Evolutionary conservation across 768 basidiomycete species (phyloP).

Genomic region (Boletus rubescentipes): DNA sequence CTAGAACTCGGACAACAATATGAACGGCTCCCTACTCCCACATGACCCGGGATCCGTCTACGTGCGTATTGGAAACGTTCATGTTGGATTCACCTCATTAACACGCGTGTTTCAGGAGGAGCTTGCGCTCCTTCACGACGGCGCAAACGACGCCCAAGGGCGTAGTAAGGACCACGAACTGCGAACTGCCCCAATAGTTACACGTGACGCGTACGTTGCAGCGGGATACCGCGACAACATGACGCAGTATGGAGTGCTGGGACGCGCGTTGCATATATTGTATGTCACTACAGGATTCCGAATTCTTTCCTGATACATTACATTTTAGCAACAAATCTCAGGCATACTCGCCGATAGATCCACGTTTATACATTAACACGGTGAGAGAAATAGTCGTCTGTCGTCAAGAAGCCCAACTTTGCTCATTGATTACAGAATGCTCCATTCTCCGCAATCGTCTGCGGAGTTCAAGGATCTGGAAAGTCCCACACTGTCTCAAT

Average conservation of each 20-base stretch:
- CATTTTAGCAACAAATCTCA: slow-evolving; percentile 29
- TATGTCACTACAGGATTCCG: slow-evolving; percentile 25
- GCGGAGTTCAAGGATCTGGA: slow-evolving; percentile 75
- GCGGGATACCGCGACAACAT: slow-evolving; percentile 33
- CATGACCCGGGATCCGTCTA: slow-evolving; percentile 16
- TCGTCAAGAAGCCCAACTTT: not conserved
- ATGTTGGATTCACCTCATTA: not conserved
- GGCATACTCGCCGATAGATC: slow-evolving; percentile 39
- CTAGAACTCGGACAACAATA: slow-evolving; percentile 7
- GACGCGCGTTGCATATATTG: slow-evolving; percentile 47
- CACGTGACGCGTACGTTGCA: slow-evolving; percentile 45
- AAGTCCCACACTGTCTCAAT: slow-evolving; percentile 74
- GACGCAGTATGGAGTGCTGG: slow-evolving; percentile 65
- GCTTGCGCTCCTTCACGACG: slow-evolving; percentile 32
- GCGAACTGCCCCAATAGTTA: slow-evolving; percentile 51
- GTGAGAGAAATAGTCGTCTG: slow-evolving; percentile 33
- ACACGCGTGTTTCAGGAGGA: slow-evolving; percentile 25
- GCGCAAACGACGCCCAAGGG: slow-evolving; percentile 13
- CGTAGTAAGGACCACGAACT: slow-evolving; percentile 34
- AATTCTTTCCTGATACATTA: not conserved
- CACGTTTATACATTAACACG: slow-evolving; percentile 66
- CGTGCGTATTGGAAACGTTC: slow-evolving; percentile 17
- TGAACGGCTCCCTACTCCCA: slow-evolving; percentile 2
- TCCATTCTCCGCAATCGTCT: slow-evolving; percentile 72
- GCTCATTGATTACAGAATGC: slow-evolving; percentile 48